A percentile compares a stretch with the other conserved stretches of the same genome.
Conservation (phyloP, 352 stramenopile genomes). For the Aphanomyces cochlioides region DNA sequence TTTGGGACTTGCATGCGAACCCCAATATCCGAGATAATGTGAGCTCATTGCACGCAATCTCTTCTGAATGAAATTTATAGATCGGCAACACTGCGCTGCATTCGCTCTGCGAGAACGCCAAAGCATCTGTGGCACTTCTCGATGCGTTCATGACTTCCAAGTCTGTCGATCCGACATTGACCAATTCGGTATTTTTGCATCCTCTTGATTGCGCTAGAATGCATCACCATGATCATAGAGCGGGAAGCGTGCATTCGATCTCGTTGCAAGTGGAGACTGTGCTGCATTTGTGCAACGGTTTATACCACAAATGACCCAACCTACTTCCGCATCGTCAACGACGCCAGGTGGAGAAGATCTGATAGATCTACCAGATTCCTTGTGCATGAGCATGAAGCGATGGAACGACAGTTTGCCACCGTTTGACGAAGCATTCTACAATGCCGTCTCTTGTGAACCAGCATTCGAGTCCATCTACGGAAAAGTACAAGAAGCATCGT, state of each 20-base stretch:
- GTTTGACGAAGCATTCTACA: slow-evolving; percentile 75
- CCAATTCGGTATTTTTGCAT: slow-evolving; percentile 49
- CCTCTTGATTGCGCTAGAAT: neutral
- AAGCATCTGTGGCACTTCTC: slow-evolving; percentile 54
- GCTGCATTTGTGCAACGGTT: slow-evolving; percentile 54
- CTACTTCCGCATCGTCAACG: slow-evolving; percentile 26
- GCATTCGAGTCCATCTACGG: slow-evolving; percentile 59
- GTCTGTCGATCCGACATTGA: slow-evolving; percentile 57
- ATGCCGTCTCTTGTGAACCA: slow-evolving; percentile 68
- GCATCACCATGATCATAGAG: slow-evolving; percentile 38
- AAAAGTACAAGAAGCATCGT: slow-evolving; percentile 58
- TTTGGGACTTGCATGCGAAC: slow-evolving; percentile 55
- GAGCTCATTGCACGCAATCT: neutral
- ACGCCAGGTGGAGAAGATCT: slow-evolving; percentile 62
- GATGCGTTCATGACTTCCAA: slow-evolving; percentile 54
- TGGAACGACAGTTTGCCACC: slow-evolving; percentile 75
- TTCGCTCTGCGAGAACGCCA: slow-evolving; percentile 67
- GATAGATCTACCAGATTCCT: slow-evolving; percentile 44
- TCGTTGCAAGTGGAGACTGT: slow-evolving; percentile 56
- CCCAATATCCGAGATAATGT: slow-evolving; percentile 77
- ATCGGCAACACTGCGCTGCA: slow-evolving; percentile 74
- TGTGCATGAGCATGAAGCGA: slow-evolving; percentile 41
- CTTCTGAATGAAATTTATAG: slow-evolving; percentile 34
- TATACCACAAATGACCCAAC: slow-evolving; percentile 36
- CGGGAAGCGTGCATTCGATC: slow-evolving; percentile 60